A percentile compares a stretch with the other conserved stretches of the same genome.
phyloP scores from a whole-genome alignment of 1,284 basidiomycete genomes.

The Anthracocystis setariae region DNA sequence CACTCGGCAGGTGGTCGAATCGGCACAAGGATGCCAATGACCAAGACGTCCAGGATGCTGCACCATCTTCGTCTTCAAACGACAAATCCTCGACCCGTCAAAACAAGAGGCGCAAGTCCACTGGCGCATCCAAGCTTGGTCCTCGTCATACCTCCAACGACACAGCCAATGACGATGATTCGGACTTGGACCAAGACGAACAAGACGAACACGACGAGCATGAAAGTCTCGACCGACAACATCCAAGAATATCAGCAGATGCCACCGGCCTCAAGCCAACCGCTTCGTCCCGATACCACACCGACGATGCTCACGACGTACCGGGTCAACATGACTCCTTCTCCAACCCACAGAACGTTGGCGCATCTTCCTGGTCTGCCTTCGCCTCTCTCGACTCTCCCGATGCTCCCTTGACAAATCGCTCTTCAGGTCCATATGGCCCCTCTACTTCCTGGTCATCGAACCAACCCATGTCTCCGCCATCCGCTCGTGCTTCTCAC shows the following conservation, averaged over 20 bases:
- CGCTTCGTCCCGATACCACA: constrained; percentile 9
- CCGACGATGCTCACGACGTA: not conserved
- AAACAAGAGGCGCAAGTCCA: constrained; percentile 25
- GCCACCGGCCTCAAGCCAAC: not conserved
- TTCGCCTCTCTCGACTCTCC: constrained; percentile 7
- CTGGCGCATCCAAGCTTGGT: constrained; percentile 6
- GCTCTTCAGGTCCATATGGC: constrained; percentile 5
- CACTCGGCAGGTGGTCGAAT: constrained; percentile 55
- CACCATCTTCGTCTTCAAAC: constrained; percentile 12
- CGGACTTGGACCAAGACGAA: constrained; percentile 6
- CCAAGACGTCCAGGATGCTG: constrained; percentile 26
- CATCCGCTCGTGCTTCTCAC: constrained; percentile 10
- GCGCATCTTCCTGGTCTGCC: constrained; percentile 12
- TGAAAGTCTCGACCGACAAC: not conserved
- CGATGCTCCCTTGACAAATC: not conserved
- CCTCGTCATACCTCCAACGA: constrained; percentile 2
- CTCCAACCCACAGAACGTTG: constrained; percentile 1
- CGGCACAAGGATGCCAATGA: constrained; percentile 38
- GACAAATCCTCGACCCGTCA: constrained; percentile 4
- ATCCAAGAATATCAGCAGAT: not conserved
- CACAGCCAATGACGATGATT: constrained; percentile 16
- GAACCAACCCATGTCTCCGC: constrained; percentile 27
- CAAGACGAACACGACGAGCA: constrained; percentile 3
- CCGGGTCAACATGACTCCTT: constrained; percentile 4
- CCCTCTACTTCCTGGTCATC: constrained; percentile 13